Conservation (phyloP, 805 yeast genomes). For the Pichia kluyveri region DNA sequence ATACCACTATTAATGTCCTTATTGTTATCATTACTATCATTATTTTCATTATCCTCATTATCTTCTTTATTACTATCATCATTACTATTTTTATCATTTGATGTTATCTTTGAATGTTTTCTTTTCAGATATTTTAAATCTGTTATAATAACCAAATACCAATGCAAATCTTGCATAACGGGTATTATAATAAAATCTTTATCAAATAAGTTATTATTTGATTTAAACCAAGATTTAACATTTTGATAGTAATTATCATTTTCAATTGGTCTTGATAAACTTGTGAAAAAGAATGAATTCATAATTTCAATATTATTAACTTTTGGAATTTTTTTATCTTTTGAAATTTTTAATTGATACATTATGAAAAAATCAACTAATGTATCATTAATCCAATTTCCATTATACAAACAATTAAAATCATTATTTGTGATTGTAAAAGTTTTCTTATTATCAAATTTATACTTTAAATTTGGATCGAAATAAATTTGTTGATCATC, state of each 20-base stretch:
- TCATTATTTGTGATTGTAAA: constrained; percentile 60
- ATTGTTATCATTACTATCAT: background rate
- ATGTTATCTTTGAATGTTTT: background rate
- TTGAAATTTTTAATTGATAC: constrained; percentile 34
- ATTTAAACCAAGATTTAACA: constrained; percentile 71
- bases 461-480: constrained; percentile 33
- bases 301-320: constrained; percentile 42
- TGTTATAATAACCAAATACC: constrained; percentile 76
- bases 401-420: constrained; percentile 67
- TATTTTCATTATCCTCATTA: background rate
- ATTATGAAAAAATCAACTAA: constrained; percentile 77
- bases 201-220: constrained; percentile 45
- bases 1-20: background rate
- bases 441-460: constrained; percentile 43
- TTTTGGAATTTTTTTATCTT: constrained; percentile 20
- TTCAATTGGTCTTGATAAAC: constrained; percentile 31
- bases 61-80: background rate
- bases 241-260: constrained; percentile 41
- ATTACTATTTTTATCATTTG: background rate
- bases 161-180: constrained; percentile 71
- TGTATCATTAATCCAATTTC: constrained; percentile 85
- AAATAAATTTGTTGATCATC: constrained; percentile 23
- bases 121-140: constrained; percentile 32
- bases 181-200: constrained; percentile 67
- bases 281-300: constrained; percentile 78